Evolutionary conservation across 176 grass and related monocot genomes (phyloP).

Genomic region (Avena insularis): DNA sequence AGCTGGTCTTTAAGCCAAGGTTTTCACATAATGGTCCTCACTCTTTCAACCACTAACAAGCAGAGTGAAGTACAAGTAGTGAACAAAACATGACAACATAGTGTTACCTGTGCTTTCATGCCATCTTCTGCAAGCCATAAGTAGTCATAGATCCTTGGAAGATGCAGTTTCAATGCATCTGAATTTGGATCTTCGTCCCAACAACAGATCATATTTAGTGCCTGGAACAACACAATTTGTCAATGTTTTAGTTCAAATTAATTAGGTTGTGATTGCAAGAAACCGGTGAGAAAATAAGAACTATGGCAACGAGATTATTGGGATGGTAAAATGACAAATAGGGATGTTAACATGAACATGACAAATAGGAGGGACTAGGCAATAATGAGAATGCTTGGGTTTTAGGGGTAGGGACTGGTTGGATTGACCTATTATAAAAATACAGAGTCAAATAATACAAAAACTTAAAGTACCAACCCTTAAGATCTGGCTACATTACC

Average conservation of each 20-base stretch:
- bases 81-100: not conserved
- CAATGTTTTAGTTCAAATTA: not conserved
- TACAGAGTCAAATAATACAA: not conserved
- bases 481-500: slow-evolving; percentile 12
- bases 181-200: slow-evolving; percentile 79
- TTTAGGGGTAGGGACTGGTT: not conserved
- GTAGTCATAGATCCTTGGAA: slow-evolving; percentile 71
- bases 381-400: not conserved
- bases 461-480: not conserved
- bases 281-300: not conserved
- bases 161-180: slow-evolving; percentile 67
- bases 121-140: slow-evolving; percentile 86
- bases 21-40: not conserved
- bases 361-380: not conserved
- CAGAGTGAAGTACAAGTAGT: not conserved
- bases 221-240: slow-evolving; percentile 33
- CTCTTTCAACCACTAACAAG: not conserved
- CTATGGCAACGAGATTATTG: not conserved
- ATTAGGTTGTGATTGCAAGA: not conserved
- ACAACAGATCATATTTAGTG: slow-evolving; percentile 81
- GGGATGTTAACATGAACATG: not conserved
- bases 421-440: not conserved
- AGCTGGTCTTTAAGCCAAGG: not conserved
- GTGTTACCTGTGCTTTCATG: slow-evolving; percentile 58
- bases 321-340: not conserved